Evolutionary conservation across 225 moss, liverwort and hornwort genomes (phyloP).

Genomic region (Bryoerythrophyllum caledonicum): DNA sequence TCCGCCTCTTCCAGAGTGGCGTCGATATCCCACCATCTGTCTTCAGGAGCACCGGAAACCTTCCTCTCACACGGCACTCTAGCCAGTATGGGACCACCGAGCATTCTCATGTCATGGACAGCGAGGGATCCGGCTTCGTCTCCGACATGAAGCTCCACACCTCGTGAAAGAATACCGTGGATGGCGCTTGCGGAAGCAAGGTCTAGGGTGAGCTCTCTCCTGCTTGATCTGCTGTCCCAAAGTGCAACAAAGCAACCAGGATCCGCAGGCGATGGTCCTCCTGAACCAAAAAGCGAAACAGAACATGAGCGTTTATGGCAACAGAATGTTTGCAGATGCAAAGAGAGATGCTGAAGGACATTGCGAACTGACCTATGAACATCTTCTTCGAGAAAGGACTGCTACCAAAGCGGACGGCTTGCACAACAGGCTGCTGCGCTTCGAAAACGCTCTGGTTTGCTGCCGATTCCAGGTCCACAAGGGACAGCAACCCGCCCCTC

Average conservation of each 20-base stretch:
- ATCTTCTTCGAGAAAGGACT: conserved; percentile 11
- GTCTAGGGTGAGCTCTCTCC: conserved; percentile 12
- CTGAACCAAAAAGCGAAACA: conserved; percentile 27
- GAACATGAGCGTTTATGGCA: background rate
- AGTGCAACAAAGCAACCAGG: conserved; percentile 39
- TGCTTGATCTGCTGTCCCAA: conserved; percentile 43
- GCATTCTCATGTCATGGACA: conserved; percentile 39
- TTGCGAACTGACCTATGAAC: conserved; percentile 38
- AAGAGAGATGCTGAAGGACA: background rate
- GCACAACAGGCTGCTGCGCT: conserved; percentile 41
- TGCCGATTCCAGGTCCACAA: conserved; percentile 31
- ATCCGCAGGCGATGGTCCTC: conserved; percentile 26
- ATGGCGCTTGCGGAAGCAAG: conserved; percentile 29
- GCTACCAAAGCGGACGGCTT: conserved; percentile 31
- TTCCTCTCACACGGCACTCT: conserved; percentile 6
- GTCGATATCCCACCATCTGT: conserved; percentile 57
- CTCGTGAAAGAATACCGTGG: conserved; percentile 17
- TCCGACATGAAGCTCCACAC: conserved; percentile 28
- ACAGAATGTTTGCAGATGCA: background rate
- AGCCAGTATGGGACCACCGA: conserved; percentile 19
- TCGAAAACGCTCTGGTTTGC: conserved; percentile 12
- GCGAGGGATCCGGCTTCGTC: conserved; percentile 25
- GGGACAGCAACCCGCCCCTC: conserved; percentile 25
- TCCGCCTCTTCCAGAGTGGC: background rate
- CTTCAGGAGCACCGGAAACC: background rate